Evolutionary conservation across 192 early-diverging fungal species (phyloP).

Genomic region (Gryganskiella cystojenkinii): DNA sequence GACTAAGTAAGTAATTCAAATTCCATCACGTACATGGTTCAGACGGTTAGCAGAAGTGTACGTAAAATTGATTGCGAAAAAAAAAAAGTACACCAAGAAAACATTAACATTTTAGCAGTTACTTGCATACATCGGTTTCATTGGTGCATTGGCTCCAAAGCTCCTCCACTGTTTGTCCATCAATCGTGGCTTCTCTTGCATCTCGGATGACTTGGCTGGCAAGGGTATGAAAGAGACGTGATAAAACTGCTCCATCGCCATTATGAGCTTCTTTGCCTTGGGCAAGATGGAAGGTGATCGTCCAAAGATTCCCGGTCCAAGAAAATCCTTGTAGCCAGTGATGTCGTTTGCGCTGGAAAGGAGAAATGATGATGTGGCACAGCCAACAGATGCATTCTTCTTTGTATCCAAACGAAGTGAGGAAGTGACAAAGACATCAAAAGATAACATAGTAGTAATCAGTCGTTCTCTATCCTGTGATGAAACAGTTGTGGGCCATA

Average conservation of each 20-base stretch:
- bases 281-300: slow-evolving; percentile 30
- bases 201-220: slow-evolving; percentile 25
- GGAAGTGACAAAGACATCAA: slow-evolving; percentile 25
- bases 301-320: slow-evolving; percentile 32
- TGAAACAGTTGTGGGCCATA: slow-evolving; percentile 18
- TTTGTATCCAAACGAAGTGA: slow-evolving; percentile 32
- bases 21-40: background rate
- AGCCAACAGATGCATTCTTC: slow-evolving; percentile 23
- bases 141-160: too few relatives aligned
- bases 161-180: slow-evolving; percentile 19
- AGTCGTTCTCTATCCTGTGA: slow-evolving; percentile 23
- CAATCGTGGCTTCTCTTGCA: slow-evolving; percentile 19
- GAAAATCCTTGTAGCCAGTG: slow-evolving; percentile 28
- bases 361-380: slow-evolving; percentile 24
- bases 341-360: slow-evolving; percentile 19
- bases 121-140: too few relatives aligned
- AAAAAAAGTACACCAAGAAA: too few relatives aligned
- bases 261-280: slow-evolving; percentile 13
- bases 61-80: too few relatives aligned
- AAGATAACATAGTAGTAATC: slow-evolving; percentile 12
- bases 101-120: too few relatives aligned
- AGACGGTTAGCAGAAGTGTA: too few relatives aligned
- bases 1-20: background rate
- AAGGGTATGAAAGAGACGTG: slow-evolving; percentile 19
- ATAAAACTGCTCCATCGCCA: slow-evolving; percentile 13